Percentiles rank a stretch among this genome's conserved stretches.
phyloP scores from a whole-genome alignment of 345 rosid species.

The Bretschneidera sinensis region DNA sequence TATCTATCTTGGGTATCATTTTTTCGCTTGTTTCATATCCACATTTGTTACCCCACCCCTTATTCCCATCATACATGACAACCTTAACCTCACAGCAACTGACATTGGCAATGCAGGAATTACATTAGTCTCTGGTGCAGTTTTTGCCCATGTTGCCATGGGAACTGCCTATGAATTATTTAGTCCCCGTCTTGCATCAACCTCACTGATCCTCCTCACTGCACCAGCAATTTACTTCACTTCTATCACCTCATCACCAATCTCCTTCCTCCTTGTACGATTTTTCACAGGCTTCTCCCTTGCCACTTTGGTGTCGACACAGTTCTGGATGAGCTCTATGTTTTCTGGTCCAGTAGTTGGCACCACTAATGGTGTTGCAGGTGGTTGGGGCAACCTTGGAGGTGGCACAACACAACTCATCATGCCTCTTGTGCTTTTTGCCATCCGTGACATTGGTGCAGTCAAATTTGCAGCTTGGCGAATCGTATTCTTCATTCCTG shows the following conservation, averaged over 20 bases:
- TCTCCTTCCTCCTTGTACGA: constrained; percentile 62
- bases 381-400: constrained; percentile 93
- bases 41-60: constrained; percentile 89
- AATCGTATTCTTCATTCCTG: constrained; percentile 80
- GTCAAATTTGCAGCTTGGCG: constrained; percentile 83
- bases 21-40: constrained; percentile 80
- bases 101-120: constrained; percentile 91
- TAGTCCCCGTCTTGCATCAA: constrained; percentile 89
- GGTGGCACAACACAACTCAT: constrained; percentile 90
- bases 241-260: constrained; percentile 51
- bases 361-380: constrained; percentile 79
- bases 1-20: constrained; percentile 83
- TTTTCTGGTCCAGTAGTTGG: constrained; percentile 68
- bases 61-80: constrained; percentile 78
- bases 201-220: constrained; percentile 70
- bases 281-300: constrained; percentile 81
- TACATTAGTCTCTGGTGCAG: constrained; percentile 87
- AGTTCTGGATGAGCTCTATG: constrained; percentile 98
- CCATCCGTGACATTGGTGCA: constrained; percentile 53
- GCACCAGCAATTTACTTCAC: constrained; percentile 83
- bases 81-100: constrained; percentile 74
- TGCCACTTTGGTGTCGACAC: constrained; percentile 84
- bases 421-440: constrained; percentile 70
- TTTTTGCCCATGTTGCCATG: constrained; percentile 76
- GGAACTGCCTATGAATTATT: constrained; percentile 78